phyloP scores from a whole-genome alignment of 768 basidiomycete species.

The Dioszegia crocea region DNA sequence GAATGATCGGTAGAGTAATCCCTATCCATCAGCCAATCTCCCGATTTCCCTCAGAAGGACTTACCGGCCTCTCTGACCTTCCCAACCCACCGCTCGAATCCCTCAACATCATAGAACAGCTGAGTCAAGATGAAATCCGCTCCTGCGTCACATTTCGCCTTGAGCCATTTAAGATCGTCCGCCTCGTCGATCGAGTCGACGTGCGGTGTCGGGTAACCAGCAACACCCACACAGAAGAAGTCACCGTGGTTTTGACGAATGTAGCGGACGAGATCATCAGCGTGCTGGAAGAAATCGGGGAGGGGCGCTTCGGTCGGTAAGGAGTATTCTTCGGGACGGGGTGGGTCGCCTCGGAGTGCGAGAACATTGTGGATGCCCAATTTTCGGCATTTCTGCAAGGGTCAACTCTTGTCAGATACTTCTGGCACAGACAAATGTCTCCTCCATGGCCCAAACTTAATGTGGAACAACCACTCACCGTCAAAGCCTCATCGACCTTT shows the following conservation, averaged over 20 bases:
- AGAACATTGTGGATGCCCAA: slow-evolving; percentile 83
- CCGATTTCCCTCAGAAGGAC: slow-evolving; percentile 20
- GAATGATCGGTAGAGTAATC: slow-evolving; percentile 82
- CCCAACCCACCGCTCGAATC: slow-evolving; percentile 73
- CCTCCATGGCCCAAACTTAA: too few relatives aligned
- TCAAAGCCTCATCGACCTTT: slow-evolving; percentile 45
- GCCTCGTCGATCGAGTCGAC: slow-evolving; percentile 53
- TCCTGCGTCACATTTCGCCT: slow-evolving; percentile 85
- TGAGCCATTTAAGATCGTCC: slow-evolving; percentile 60
- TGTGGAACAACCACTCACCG: too few relatives aligned
- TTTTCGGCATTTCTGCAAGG: slow-evolving; percentile 63
- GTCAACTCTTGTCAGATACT: too few relatives aligned
- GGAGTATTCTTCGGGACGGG: slow-evolving; percentile 78
- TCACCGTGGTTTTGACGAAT: slow-evolving; percentile 78
- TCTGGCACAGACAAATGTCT: too few relatives aligned
- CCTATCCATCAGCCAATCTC: slow-evolving; percentile 55
- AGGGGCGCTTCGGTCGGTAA: slow-evolving; percentile 14
- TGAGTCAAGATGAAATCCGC: slow-evolving; percentile 96
- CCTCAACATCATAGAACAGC: slow-evolving; percentile 91
- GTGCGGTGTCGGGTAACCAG: slow-evolving; percentile 69
- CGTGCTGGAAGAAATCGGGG: slow-evolving; percentile 63
- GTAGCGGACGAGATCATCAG: slow-evolving; percentile 82
- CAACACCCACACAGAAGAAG: slow-evolving; percentile 90
- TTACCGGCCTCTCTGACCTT: slow-evolving; percentile 69
- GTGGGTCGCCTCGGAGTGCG: slow-evolving; percentile 91